Conservation (phyloP, 2,329 filamentous ascomycete species). For the Stagonosporopsis rhizophila region DNA sequence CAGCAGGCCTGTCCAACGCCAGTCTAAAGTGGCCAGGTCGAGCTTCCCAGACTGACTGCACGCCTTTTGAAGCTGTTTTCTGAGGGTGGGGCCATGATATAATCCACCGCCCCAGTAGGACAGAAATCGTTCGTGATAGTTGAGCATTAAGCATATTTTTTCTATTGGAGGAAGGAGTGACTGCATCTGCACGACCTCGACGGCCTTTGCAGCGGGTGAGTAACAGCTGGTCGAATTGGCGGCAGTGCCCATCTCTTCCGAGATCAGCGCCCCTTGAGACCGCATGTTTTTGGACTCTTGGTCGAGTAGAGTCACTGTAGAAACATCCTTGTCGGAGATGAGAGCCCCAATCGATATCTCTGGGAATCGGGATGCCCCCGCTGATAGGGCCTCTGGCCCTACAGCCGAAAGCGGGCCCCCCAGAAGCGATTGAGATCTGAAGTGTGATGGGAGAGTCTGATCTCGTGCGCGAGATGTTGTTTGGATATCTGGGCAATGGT, state of each 20-base stretch:
- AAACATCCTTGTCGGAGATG: slow-evolving; percentile 33
- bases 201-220: slow-evolving; percentile 33
- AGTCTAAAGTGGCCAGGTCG: slow-evolving; percentile 44
- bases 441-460: slow-evolving; percentile 4
- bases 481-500: slow-evolving; percentile 7
- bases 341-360: slow-evolving; percentile 38
- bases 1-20: slow-evolving; percentile 52
- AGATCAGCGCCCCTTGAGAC: slow-evolving; percentile 15
- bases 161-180: slow-evolving; percentile 45
- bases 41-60: slow-evolving; percentile 48
- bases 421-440: not conserved
- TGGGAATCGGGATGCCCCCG: slow-evolving; percentile 29
- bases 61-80: slow-evolving; percentile 48
- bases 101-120: slow-evolving; percentile 52
- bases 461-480: slow-evolving; percentile 4
- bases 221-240: slow-evolving; percentile 21
- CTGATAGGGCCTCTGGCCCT: slow-evolving; percentile 15
- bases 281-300: slow-evolving; percentile 26
- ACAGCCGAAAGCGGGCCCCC: slow-evolving; percentile 15
- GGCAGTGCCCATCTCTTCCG: slow-evolving; percentile 6
- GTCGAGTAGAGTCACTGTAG: slow-evolving; percentile 24
- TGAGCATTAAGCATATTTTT: slow-evolving; percentile 39
- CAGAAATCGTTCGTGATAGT: slow-evolving; percentile 51
- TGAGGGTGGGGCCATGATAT: slow-evolving; percentile 49
- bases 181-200: slow-evolving; percentile 44